Conservation (phyloP, 176 grass and related monocot species). For the Poa pratensis region DNA sequence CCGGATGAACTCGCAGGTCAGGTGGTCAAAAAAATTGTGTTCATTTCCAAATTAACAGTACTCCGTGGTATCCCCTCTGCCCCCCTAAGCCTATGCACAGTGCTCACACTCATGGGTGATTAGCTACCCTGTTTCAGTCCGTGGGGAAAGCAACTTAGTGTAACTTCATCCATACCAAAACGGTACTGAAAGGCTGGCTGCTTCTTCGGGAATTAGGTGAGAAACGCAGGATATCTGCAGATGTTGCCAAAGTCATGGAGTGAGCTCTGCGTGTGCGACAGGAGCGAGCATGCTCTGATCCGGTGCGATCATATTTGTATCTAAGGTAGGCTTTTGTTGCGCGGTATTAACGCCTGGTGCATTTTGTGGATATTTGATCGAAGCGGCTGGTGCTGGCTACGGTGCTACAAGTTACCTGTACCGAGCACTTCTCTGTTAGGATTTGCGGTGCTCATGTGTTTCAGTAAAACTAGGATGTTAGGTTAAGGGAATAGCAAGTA, state of each 20-base stretch:
- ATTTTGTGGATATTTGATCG: background rate
- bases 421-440: background rate
- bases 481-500: background rate
- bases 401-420: background rate
- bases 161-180: background rate
- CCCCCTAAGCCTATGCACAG: background rate
- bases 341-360: too few relatives aligned
- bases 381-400: background rate
- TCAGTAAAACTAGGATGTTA: background rate
- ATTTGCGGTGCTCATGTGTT: background rate
- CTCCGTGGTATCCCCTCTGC: slow-evolving; percentile 52
- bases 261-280: background rate
- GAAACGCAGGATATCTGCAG: background rate
- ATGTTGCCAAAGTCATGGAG: background rate
- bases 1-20: too few relatives aligned
- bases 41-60: background rate
- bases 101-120: background rate
- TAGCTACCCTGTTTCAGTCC: background rate
- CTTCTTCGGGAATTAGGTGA: background rate
- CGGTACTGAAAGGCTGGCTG: background rate
- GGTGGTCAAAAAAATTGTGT: too few relatives aligned
- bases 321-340: too few relatives aligned
- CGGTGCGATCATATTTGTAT: background rate
- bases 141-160: background rate
- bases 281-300: background rate